A percentile compares a stretch with the other conserved stretches of the same genome.
These are phyloP conservation scores for Candida tallmaniae DNA, from an alignment of 805 yeast species.

Conservation along the genomic window DNA sequence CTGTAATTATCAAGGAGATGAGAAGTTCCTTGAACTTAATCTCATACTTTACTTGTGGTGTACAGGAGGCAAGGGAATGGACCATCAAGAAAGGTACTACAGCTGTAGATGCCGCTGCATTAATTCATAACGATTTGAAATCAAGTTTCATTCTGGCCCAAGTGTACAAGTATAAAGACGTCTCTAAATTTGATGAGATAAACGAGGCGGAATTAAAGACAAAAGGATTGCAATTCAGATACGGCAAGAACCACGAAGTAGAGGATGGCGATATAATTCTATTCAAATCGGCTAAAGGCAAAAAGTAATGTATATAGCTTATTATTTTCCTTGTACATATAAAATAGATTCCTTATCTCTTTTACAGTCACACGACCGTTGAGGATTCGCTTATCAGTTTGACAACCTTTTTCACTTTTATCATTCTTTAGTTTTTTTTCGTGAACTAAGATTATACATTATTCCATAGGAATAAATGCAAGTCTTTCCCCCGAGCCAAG, in stretches of 20 bases:
- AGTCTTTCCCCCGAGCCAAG: too few relatives aligned
- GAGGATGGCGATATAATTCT: slow-evolving; percentile 82
- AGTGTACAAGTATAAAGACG: slow-evolving; percentile 64
- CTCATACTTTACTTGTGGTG: slow-evolving; percentile 86
- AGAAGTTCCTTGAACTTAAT: slow-evolving; percentile 65
- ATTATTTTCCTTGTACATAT: neutral
- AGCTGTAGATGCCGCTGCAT: slow-evolving; percentile 89
- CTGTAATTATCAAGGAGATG: slow-evolving; percentile 62
- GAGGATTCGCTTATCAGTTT: too few relatives aligned
- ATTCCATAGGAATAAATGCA: too few relatives aligned
- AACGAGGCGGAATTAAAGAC: slow-evolving; percentile 49
- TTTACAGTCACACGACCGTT: too few relatives aligned
- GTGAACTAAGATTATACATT: too few relatives aligned
- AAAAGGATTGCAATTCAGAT: slow-evolving; percentile 55
- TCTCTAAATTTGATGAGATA: slow-evolving; percentile 32
- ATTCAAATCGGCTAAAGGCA: slow-evolving; percentile 70
- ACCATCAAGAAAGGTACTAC: slow-evolving; percentile 67
- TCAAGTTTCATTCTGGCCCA: slow-evolving; percentile 77
- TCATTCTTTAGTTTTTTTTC: too few relatives aligned
- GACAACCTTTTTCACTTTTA: too few relatives aligned
- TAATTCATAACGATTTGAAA: slow-evolving; percentile 80
- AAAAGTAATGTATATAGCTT: slow-evolving; percentile 17
- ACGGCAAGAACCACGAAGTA: slow-evolving; percentile 74
- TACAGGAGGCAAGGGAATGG: slow-evolving; percentile 85
- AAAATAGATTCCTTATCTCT: too few relatives aligned